Evolutionary conservation across 176 grass and related monocot species (phyloP).

Genomic region (Carex littledalei): DNA sequence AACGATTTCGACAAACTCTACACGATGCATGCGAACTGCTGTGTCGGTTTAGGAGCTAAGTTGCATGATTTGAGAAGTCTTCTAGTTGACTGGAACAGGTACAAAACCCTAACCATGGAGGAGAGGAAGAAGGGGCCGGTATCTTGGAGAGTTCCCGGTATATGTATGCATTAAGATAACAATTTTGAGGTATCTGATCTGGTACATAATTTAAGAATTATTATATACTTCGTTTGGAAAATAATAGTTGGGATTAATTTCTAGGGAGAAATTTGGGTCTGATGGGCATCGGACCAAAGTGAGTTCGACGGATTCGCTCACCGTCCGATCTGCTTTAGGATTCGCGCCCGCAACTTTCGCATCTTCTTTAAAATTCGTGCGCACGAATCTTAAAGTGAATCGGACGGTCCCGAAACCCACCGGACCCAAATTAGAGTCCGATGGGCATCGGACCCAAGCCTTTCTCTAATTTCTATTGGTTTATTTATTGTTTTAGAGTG

Average conservation of each 20-base stretch:
- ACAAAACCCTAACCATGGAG: slow-evolving; percentile 23
- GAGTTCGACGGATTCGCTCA: too few relatives aligned
- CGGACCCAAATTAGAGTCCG: too few relatives aligned
- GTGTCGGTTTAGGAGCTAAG: slow-evolving; percentile 45
- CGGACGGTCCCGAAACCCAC: too few relatives aligned
- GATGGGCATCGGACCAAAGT: too few relatives aligned
- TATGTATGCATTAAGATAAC: slow-evolving; percentile 57
- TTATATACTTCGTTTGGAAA: neutral
- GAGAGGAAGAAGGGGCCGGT: slow-evolving; percentile 15
- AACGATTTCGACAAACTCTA: slow-evolving; percentile 65
- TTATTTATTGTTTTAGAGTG: neutral
- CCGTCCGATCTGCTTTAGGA: too few relatives aligned
- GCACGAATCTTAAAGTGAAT: too few relatives aligned
- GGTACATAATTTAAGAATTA: neutral
- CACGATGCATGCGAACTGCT: slow-evolving; percentile 81
- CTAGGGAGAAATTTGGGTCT: too few relatives aligned
- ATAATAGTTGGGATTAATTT: neutral
- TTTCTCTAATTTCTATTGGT: neutral
- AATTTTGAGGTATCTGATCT: neutral
- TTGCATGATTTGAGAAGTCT: slow-evolving; percentile 48
- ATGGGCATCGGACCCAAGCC: too few relatives aligned
- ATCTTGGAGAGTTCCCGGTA: slow-evolving; percentile 64
- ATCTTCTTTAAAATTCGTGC: too few relatives aligned
- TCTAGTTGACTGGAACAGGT: slow-evolving; percentile 45
- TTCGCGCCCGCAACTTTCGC: too few relatives aligned